Evolutionary conservation across 2,329 filamentous ascomycete genomes (phyloP).

Genomic region (Claviceps sp.): DNA sequence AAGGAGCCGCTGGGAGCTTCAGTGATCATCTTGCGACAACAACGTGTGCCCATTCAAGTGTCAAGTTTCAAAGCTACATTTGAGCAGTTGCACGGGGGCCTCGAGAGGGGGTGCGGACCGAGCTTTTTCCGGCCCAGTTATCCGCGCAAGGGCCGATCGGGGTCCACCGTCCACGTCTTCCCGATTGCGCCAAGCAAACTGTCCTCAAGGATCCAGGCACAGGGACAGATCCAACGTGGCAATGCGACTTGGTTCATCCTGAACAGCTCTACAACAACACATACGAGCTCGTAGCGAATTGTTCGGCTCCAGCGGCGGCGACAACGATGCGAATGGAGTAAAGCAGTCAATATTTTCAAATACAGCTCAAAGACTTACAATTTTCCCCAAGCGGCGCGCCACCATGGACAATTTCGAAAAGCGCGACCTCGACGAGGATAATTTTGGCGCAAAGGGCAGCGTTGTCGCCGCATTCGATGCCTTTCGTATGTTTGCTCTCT

Average conservation of each 20-base stretch:
- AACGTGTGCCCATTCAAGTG: too few species aligned
- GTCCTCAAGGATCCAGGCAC: constrained; percentile 1
- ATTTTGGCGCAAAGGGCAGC: constrained; percentile 59
- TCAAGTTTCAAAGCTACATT: too few species aligned
- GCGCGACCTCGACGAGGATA: constrained; percentile 55
- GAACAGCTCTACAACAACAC: neutral
- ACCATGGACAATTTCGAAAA: constrained; percentile 69
- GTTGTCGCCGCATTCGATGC: constrained; percentile 86
- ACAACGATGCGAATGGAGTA: neutral
- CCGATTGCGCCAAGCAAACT: constrained; percentile 1
- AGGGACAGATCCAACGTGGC: neutral
- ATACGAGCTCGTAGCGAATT: neutral
- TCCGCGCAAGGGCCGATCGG: too few species aligned
- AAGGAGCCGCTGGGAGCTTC: too few species aligned
- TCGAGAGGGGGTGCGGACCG: too few species aligned
- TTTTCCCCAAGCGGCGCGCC: neutral
- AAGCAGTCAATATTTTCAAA: neutral
- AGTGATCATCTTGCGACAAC: too few species aligned
- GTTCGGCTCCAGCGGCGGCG: neutral
- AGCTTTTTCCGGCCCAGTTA: too few species aligned
- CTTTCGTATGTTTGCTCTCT: constrained; percentile 58
- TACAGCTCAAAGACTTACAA: neutral
- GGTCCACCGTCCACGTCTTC: too few species aligned
- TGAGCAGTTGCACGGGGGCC: too few species aligned
- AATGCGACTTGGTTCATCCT: neutral